A percentile compares a stretch with the other conserved stretches of the same genome.
Evolutionary conservation across 1,284 basidiomycete genomes (phyloP).

Genomic region (Cutaneotrichosporon cavernicola): DNA sequence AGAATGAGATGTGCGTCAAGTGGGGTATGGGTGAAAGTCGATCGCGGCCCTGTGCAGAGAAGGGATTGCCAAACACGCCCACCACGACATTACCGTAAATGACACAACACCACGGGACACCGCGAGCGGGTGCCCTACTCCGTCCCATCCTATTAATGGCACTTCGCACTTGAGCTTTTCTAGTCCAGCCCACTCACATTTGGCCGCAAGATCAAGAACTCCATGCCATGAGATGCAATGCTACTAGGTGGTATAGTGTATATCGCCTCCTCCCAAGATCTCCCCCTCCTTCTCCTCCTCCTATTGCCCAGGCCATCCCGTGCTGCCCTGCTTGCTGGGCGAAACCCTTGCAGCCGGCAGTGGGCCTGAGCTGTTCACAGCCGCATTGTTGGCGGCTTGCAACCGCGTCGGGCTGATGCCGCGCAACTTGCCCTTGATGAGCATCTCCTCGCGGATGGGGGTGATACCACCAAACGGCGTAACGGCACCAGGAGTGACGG

Average conservation of each 20-base stretch:
- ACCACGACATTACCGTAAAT: neutral
- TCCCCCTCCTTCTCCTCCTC: neutral
- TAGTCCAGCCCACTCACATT: too few relatives aligned
- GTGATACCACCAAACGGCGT: constrained; percentile 44
- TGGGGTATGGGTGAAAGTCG: too few relatives aligned
- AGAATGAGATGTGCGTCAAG: too few relatives aligned
- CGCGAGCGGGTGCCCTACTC: too few relatives aligned
- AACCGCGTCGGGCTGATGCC: constrained; percentile 16
- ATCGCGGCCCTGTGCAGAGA: too few relatives aligned
- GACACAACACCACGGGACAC: neutral
- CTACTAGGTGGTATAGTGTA: constrained; percentile 10
- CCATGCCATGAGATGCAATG: constrained; percentile 13
- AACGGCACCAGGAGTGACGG: constrained; percentile 46
- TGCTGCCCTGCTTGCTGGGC: constrained; percentile 15
- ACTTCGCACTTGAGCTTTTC: too few relatives aligned
- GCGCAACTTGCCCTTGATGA: constrained; percentile 24
- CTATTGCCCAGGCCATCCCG: constrained; percentile 22
- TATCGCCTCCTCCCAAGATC: neutral
- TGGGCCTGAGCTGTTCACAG: neutral
- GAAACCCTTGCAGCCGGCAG: constrained; percentile 7
- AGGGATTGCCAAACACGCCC: neutral
- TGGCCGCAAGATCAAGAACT: neutral
- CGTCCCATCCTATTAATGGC: too few relatives aligned
- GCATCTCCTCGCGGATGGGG: constrained; percentile 35
- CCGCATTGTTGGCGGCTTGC: neutral